Percentiles rank a stretch among this genome's conserved stretches.
Conservation (phyloP, 805 yeast genomes). For the Monosporozyma yasuniensis region DNA sequence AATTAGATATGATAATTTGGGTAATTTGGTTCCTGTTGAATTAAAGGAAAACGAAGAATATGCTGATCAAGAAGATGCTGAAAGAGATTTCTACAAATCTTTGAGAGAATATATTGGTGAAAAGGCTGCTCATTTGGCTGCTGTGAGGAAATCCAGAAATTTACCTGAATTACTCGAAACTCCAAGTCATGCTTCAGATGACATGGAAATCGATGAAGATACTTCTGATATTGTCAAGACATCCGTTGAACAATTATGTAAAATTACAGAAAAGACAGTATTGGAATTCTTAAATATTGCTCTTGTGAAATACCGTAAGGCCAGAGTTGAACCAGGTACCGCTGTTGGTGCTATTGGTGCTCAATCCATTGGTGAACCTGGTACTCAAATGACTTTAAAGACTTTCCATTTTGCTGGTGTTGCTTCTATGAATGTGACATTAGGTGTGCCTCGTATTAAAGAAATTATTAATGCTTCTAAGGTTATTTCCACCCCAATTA, state of each 20-base stretch:
- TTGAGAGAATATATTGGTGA: constrained; percentile 51
- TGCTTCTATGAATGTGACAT: constrained; percentile 96
- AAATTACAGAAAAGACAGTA: constrained; percentile 55
- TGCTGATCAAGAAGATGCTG: constrained; percentile 82
- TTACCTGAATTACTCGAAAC: constrained; percentile 38
- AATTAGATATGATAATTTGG: constrained; percentile 65
- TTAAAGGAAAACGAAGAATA: constrained; percentile 45
- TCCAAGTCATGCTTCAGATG: constrained; percentile 39
- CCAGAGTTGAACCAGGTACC: constrained; percentile 96
- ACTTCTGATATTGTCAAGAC: constrained; percentile 31
- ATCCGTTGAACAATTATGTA: constrained; percentile 55
- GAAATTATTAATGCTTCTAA: constrained; percentile 97
- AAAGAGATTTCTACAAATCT: constrained; percentile 73
- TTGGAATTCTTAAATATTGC: constrained; percentile 65
- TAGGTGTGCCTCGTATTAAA: constrained; percentile 98
- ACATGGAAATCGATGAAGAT: constrained; percentile 32
- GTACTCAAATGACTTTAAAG: constrained; percentile 95
- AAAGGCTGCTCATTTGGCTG: constrained; percentile 51
- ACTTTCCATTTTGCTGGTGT: constrained; percentile 99
- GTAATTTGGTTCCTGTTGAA: constrained; percentile 39
- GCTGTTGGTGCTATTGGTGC: constrained; percentile 99
- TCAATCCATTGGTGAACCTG: constrained; percentile 98
- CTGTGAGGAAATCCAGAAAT: constrained; percentile 45
- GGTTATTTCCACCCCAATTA: constrained; percentile 90
- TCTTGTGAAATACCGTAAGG: constrained; percentile 71